Conservation (phyloP, 2,329 filamentous ascomycete genomes). For the Colletotrichum kahawae region DNA sequence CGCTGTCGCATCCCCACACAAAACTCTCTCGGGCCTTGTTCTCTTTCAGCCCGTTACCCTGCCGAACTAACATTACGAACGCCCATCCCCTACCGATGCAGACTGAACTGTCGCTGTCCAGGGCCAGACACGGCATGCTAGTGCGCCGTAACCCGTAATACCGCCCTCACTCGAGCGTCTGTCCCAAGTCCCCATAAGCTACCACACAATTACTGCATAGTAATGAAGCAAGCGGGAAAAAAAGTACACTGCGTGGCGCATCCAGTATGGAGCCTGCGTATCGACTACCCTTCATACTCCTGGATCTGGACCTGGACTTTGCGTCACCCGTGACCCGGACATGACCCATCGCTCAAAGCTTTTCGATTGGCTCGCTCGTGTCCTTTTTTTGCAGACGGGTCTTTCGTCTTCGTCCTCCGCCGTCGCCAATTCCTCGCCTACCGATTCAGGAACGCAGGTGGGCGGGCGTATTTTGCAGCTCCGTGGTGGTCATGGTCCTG, state of each 20-base stretch:
- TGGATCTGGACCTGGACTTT: conserved; percentile 3
- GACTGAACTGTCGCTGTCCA: background rate
- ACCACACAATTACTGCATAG: background rate
- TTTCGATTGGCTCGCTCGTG: background rate
- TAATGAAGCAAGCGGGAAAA: background rate
- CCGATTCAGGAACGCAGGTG: conserved; percentile 11
- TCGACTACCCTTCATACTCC: background rate
- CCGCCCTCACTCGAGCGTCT: background rate
- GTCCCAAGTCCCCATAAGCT: background rate
- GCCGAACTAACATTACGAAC: background rate
- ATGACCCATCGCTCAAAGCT: background rate
- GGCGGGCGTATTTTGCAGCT: background rate
- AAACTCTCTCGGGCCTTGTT: conserved; percentile 8
- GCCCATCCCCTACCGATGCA: background rate
- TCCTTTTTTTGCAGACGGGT: conserved; percentile 1
- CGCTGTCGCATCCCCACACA: conserved; percentile 3
- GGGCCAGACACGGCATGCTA: background rate
- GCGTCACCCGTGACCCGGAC: background rate
- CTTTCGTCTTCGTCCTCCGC: background rate
- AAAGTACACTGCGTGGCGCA: background rate
- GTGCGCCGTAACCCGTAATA: background rate
- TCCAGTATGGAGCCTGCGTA: background rate
- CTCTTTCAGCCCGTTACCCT: background rate
- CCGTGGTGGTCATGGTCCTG: background rate
- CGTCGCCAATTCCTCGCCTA: conserved; percentile 11